Evolutionary conservation across 2,329 filamentous ascomycete genomes (phyloP).

Genomic region (Talaromyces sp.): DNA sequence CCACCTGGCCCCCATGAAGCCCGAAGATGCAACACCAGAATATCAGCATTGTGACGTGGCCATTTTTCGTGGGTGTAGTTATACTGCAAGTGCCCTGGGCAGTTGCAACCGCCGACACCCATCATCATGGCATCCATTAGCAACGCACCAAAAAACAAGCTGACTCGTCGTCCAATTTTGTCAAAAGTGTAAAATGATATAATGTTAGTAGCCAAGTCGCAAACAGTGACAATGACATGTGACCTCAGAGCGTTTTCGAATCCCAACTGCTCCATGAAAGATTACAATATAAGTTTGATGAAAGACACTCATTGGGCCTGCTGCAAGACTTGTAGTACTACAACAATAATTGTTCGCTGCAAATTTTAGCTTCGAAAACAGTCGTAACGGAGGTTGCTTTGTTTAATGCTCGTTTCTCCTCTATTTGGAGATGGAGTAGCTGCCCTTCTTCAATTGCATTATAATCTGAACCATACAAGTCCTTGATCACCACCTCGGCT

Average conservation of each 20-base stretch:
- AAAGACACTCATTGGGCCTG: not conserved
- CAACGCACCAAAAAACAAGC: not conserved
- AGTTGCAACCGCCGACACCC: not conserved
- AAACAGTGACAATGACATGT: not conserved
- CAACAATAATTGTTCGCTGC: not conserved
- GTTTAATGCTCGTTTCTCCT: not conserved
- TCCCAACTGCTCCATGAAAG: not conserved
- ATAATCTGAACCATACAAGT: not conserved
- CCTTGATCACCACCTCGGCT: not conserved
- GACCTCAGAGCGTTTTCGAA: not conserved
- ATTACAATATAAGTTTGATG: constrained; percentile 1
- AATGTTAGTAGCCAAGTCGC: not conserved
- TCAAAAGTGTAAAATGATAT: not conserved
- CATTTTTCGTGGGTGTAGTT: not conserved
- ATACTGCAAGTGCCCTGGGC: not conserved
- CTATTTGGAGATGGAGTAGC: not conserved
- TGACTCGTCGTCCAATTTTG: not conserved
- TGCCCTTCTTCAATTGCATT: not conserved
- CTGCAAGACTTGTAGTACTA: not conserved
- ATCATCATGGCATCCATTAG: not conserved
- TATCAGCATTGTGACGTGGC: not conserved
- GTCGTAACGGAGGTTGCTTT: not conserved
- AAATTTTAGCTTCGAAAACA: not conserved
- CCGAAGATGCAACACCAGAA: not conserved
- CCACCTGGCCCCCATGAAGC: constrained; percentile 20